Evolutionary conservation across 2,329 filamentous ascomycete species (phyloP).

Genomic region (Hymenoscyphus fraxineus): DNA sequence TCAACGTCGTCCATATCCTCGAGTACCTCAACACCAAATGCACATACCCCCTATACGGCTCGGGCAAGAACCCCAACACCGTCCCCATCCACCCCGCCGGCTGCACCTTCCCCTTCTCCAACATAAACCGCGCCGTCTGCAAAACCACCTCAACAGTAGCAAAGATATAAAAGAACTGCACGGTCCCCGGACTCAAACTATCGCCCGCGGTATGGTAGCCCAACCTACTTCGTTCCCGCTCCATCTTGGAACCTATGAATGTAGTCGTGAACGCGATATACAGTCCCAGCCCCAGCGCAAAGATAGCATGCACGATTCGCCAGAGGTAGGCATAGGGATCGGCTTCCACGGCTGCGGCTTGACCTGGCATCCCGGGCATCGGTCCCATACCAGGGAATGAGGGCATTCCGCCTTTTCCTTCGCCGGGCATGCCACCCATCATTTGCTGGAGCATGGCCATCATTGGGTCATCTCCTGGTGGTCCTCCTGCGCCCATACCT

Average conservation of each 20-base stretch:
- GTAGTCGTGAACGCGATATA: slow-evolving; percentile 66
- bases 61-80: slow-evolving; percentile 61
- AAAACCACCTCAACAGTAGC: slow-evolving; percentile 71
- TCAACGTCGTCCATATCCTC: slow-evolving; percentile 68
- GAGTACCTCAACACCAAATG: slow-evolving; percentile 61
- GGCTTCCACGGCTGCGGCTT: slow-evolving; percentile 35
- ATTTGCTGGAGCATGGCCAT: slow-evolving; percentile 74
- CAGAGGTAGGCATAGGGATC: slow-evolving; percentile 54
- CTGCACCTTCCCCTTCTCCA: slow-evolving; percentile 57
- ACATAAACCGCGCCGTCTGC: slow-evolving; percentile 66
- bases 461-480: slow-evolving; percentile 56
- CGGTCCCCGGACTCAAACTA: slow-evolving; percentile 38
- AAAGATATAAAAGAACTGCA: slow-evolving; percentile 74
- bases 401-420: slow-evolving; percentile 33
- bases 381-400: slow-evolving; percentile 38
- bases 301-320: slow-evolving; percentile 69
- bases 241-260: slow-evolving; percentile 63
- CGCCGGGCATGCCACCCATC: slow-evolving; percentile 46
- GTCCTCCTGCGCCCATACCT: slow-evolving; percentile 20
- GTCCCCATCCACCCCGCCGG: slow-evolving; percentile 61
- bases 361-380: slow-evolving; percentile 37
- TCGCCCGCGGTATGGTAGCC: slow-evolving; percentile 31
- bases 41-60: slow-evolving; percentile 59
- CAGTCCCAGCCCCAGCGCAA: slow-evolving; percentile 65
- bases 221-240: slow-evolving; percentile 46